Evolutionary conservation across 2,329 filamentous ascomycete species (phyloP), one percentile per base, ranked within the genome.

Genomic region (Arthrobotrys pseudoclavata): DNA sequence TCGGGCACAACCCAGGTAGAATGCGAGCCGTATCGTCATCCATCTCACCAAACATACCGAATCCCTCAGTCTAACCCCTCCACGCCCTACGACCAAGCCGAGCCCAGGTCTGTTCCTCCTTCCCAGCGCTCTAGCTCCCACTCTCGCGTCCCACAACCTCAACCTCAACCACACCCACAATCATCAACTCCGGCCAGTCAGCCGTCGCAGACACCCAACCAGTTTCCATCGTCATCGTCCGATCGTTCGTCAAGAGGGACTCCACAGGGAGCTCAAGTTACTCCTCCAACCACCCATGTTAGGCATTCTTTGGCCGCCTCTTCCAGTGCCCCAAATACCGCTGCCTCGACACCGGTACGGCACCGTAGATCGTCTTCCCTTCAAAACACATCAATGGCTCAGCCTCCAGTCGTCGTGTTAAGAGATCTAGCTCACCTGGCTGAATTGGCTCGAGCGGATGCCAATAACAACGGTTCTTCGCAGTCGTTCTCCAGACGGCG

Each of bases 341-440:
- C 78, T 34, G 76, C 79, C 24, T 79, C 79, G n/a, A 76, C 78
- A 45, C 74, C 79, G 61, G 69, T 80, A 62, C 79, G 78, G 50
- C 79, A 70, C 40, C 76, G 76, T 50, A 69, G 78, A 75, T 79
- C 72, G 62, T 79, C 79, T 3, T 79, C 76, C 20, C 60, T 72
- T 37, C 71, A 76, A 78, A 79, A 61, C 76, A 78, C 53, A 61
- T 72, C 55, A 74, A 81, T 68, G 79, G 79, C 24, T 84, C 83
- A 66, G 87, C 88, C 31, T 87, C 88, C 42, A 86, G 85, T 79
- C 86, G 88, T 98, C 82, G 91, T 92, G 83, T 90, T 99, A 50
- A 92, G 92, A 82, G 94, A 97, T 83, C 86, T 99, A 61, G 91
- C 91, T 48, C 96, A 99, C 82, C 95, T 99, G 79, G 92, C 96